Conservation (phyloP, 2,329 filamentous ascomycete genomes). For the Epichloe typhina region DNA sequence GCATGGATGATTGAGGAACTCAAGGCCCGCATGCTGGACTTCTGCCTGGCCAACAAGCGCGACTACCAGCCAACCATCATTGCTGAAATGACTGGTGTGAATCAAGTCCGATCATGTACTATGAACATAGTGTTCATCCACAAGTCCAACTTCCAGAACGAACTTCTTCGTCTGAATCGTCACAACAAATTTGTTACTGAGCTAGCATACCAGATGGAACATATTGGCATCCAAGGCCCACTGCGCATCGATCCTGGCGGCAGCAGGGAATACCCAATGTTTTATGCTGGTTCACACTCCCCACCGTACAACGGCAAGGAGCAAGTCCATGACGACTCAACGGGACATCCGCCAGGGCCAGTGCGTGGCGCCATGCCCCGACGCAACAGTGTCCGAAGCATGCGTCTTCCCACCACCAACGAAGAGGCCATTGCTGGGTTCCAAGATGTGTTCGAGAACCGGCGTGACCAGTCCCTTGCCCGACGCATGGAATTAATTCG, state of each 20-base stretch:
- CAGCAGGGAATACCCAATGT: slow-evolving; percentile 55
- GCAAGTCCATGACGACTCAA: slow-evolving; percentile 8
- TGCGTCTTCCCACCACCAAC: slow-evolving; percentile 13
- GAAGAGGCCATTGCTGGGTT: slow-evolving; percentile 26
- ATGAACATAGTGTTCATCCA: slow-evolving; percentile 96
- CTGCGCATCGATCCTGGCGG: slow-evolving; percentile 47
- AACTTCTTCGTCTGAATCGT: slow-evolving; percentile 73
- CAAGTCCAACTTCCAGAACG: slow-evolving; percentile 94
- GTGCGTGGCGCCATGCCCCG: slow-evolving; percentile 6
- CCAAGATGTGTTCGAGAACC: slow-evolving; percentile 32
- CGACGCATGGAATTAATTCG: slow-evolving; percentile 25
- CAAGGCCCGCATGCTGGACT: slow-evolving; percentile 67
- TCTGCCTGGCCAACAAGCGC: slow-evolving; percentile 72
- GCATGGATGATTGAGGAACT: slow-evolving; percentile 72
- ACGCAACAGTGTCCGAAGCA: slow-evolving; percentile 8
- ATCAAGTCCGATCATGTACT: slow-evolving; percentile 72
- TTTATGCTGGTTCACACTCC: slow-evolving; percentile 25
- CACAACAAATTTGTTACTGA: slow-evolving; percentile 93
- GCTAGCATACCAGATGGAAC: slow-evolving; percentile 73
- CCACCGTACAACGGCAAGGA: slow-evolving; percentile 21
- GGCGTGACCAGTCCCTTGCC: slow-evolving; percentile 22
- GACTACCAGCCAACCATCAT: slow-evolving; percentile 81
- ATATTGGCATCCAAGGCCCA: slow-evolving; percentile 75
- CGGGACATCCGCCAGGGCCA: slow-evolving; percentile 4
- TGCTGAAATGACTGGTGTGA: slow-evolving; percentile 68